A percentile compares a stretch with the other conserved stretches of the same genome.
These are phyloP conservation scores for Atractiella rhizophila DNA, from an alignment of 768 basidiomycete species.

Conservation along the genomic window DNA sequence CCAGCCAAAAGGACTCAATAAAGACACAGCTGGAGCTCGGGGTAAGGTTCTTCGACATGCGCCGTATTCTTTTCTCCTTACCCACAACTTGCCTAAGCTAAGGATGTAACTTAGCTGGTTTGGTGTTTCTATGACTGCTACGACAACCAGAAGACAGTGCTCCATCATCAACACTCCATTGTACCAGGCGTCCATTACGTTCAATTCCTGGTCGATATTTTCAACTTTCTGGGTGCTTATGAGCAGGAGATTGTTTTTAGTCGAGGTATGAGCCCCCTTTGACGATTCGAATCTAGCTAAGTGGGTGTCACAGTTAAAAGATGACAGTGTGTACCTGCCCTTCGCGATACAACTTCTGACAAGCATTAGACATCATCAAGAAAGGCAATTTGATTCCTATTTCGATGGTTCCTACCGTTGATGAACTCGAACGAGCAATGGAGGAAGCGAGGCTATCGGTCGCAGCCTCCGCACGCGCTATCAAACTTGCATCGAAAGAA, in stretches of 20 bases:
- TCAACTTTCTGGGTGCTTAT: background rate
- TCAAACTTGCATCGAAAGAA: background rate
- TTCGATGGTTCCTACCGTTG: background rate
- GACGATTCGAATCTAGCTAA: no score
- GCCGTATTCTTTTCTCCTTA: background rate
- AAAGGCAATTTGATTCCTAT: background rate
- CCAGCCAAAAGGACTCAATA: slow-evolving; percentile 1
- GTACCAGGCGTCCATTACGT: background rate
- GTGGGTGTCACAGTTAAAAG: no score
- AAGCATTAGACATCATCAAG: background rate
- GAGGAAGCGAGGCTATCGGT: background rate
- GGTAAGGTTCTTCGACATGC: slow-evolving; percentile 5
- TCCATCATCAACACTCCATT: slow-evolving; percentile 2
- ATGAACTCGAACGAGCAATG: background rate
- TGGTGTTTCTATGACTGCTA: background rate
- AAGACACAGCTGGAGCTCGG: background rate
- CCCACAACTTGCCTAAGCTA: background rate
- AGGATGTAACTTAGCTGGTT: background rate
- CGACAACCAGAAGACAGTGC: background rate
- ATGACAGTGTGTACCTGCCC: no score
- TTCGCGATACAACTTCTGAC: background rate
- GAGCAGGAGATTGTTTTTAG: background rate
- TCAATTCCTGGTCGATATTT: background rate
- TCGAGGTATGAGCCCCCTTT: background rate
- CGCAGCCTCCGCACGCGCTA: background rate